phyloP scores from a whole-genome alignment of 164 flowering plant genomes.

The Annona cherimola region DNA sequence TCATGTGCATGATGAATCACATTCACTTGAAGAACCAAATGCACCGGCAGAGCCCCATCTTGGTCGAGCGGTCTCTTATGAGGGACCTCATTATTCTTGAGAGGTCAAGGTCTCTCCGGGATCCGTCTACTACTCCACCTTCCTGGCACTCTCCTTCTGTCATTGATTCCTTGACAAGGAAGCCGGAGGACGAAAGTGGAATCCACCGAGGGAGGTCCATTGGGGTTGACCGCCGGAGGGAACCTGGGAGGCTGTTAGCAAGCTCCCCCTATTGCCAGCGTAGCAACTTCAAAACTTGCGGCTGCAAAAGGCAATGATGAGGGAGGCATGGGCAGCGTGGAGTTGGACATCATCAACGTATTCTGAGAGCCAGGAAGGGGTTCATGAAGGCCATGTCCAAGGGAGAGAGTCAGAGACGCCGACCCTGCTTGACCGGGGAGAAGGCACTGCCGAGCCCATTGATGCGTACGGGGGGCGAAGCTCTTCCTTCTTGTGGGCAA shows the following conservation, averaged over 20 bases:
- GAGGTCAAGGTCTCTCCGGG: slow-evolving; percentile 85
- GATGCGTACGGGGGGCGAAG: slow-evolving; percentile 52
- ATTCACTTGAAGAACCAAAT: slow-evolving; percentile 98
- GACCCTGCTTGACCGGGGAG: slow-evolving; percentile 32
- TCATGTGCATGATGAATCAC: slow-evolving; percentile 94
- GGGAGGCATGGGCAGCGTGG: slow-evolving; percentile 18
- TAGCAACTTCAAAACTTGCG: slow-evolving; percentile 48
- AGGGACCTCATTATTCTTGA: slow-evolving; percentile 87
- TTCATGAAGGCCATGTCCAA: slow-evolving; percentile 7
- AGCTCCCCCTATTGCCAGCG: slow-evolving; percentile 36
- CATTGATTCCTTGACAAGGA: slow-evolving; percentile 44
- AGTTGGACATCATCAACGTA: slow-evolving; percentile 66
- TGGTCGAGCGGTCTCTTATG: slow-evolving; percentile 74
- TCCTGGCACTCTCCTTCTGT: slow-evolving; percentile 85
- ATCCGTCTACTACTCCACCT: slow-evolving; percentile 91
- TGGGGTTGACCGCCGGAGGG: slow-evolving; percentile 46
- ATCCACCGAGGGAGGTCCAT: slow-evolving; percentile 45
- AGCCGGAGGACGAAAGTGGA: neutral
- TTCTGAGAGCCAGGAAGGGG: slow-evolving; percentile 36
- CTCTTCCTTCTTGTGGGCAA: slow-evolving; percentile 57
- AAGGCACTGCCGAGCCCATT: slow-evolving; percentile 51
- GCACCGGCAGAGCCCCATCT: slow-evolving; percentile 81
- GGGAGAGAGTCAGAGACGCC: slow-evolving; percentile 20
- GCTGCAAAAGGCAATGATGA: slow-evolving; percentile 34
- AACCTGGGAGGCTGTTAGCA: slow-evolving; percentile 40